Conservation (phyloP, 176 grass and related monocot species). For the Oropetium thomaeum region DNA sequence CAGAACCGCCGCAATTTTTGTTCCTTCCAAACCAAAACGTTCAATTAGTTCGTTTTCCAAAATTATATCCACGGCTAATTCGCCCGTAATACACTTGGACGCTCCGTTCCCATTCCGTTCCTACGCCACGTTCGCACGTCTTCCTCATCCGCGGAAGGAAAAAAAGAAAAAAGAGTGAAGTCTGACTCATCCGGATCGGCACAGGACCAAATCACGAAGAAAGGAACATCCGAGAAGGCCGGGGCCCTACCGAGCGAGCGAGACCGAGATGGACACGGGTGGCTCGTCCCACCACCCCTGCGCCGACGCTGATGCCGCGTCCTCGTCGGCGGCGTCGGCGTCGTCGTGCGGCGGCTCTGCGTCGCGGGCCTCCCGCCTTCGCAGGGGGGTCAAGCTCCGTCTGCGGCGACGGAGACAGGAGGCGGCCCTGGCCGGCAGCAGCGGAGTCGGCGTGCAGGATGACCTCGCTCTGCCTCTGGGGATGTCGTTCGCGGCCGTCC, state of each 20-base stretch:
- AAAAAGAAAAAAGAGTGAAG: neutral
- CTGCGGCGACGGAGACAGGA: conserved; percentile 8
- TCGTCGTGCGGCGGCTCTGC: conserved; percentile 13
- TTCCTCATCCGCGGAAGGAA: neutral
- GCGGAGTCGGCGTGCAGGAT: conserved; percentile 18
- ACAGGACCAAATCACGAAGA: neutral
- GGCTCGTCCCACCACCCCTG: neutral
- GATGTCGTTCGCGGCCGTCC: conserved; percentile 82
- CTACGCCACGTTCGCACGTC: neutral
- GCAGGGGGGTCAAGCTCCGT: conserved; percentile 39
- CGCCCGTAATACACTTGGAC: neutral
- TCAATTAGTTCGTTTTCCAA: neutral
- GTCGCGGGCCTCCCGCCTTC: neutral
- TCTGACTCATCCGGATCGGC: too few relatives aligned
- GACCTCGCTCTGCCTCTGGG: conserved; percentile 85
- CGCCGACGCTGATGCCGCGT: conserved; percentile 9
- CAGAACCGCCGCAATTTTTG: neutral
- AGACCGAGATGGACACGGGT: conserved; percentile 30
- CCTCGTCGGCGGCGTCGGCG: conserved; percentile 20
- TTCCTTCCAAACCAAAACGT: neutral
- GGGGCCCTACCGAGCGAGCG: neutral
- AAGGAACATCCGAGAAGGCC: conserved; percentile 21
- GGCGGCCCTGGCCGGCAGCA: neutral
- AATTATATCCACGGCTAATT: conserved; percentile 9
- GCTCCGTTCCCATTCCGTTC: neutral